These are phyloP conservation scores for Pontederia crassipes DNA, from an alignment of 176 grass and related monocot species.

Conservation along the genomic window DNA sequence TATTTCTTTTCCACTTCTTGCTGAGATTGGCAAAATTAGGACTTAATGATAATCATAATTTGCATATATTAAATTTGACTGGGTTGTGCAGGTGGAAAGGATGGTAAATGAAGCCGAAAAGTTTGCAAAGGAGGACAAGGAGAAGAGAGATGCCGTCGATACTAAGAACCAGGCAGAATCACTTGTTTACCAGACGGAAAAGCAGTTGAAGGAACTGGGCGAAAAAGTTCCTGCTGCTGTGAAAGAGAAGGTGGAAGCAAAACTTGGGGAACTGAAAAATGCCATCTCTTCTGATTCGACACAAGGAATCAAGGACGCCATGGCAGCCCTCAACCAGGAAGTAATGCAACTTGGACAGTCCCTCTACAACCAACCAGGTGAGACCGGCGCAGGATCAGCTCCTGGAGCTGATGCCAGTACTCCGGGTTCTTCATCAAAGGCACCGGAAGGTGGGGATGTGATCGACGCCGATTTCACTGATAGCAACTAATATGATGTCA, in stretches of 20 bases:
- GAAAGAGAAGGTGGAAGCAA: constrained; percentile 7
- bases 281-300: neutral
- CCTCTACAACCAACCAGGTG: constrained; percentile 7
- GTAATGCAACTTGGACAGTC: constrained; percentile 18
- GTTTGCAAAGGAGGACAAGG: constrained; percentile 12
- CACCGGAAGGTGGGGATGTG: neutral
- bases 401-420: neutral
- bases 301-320: constrained; percentile 14
- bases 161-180: constrained; percentile 9
- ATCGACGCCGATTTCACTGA: constrained; percentile 5
- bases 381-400: neutral
- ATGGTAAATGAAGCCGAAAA: constrained; percentile 17
- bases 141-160: constrained; percentile 12
- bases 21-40: neutral
- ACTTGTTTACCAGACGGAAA: constrained; percentile 6
- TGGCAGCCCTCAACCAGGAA: constrained; percentile 12
- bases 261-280: constrained; percentile 5
- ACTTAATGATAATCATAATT: neutral
- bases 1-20: neutral
- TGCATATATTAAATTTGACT: neutral
- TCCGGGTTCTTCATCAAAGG: neutral
- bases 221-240: constrained; percentile 9
- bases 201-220: constrained; percentile 8
- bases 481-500: neutral
- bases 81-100: neutral